Base-by-base conservation (phyloP, 257 asterid genomes). In the Jacaranda mimosifolia region DNA sequence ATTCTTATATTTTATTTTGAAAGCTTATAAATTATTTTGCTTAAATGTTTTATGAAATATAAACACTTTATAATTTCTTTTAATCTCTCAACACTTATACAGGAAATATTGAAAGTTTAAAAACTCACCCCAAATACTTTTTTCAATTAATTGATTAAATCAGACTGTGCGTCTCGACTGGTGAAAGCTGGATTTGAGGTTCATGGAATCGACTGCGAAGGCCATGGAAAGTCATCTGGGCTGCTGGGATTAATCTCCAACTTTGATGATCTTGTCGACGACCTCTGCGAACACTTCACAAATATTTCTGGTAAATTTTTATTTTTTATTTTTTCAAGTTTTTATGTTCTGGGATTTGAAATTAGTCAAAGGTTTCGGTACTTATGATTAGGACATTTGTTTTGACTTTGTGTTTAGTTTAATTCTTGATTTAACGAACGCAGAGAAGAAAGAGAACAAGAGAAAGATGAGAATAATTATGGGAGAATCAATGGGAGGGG, bases 401-500 rank as follows among this genome's bases (percentile, higher is more conserved):
- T 26, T 26, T 26, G 32, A 26, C 32, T 26, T 2, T 26, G 2
- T 26, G 32, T 26, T 26, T 26, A 26, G 32, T 26, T 12, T 48
- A 12, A 8, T 9, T 48, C 13, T 9, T 55, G 18, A n/a, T 15
- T 17, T 19, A 55, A 53, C 2, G 32, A 55, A 52, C 17, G 63
- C 83, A 92, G 97, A 87, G 55, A 87, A 78, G 55, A 78, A 77
- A 53, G 89, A 85, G 52, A 85, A 84, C 55, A 56, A 79, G 55
- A 83, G 72, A 0, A 88, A 76, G 70, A 75, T 81, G 81, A 86
- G 92, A 70, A 83, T 90, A 15, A 62, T 92, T 10, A 81, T 87
- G 85, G 97, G 97, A 21, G 94, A 92, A 73, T 92, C 96, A 3
- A 92, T 92, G 97, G 97, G 97, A 69, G 97, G 96, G 40, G 96